Evolutionary conservation across 805 yeast species (phyloP).

Genomic region (Candida xyloterini): DNA sequence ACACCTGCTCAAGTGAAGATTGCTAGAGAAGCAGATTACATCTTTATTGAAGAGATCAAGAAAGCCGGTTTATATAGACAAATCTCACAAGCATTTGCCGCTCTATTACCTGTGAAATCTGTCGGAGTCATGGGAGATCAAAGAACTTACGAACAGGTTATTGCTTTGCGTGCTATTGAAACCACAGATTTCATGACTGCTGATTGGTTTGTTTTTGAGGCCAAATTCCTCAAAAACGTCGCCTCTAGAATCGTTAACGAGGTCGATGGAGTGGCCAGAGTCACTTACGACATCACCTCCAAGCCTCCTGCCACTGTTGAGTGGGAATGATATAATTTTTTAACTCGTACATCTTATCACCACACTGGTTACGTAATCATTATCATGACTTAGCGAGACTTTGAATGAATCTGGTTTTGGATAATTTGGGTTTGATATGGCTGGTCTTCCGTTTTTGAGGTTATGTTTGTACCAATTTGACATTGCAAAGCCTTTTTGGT

Average conservation of each 20-base stretch:
- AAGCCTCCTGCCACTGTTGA: conserved; percentile 99
- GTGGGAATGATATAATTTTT: conserved; percentile 69
- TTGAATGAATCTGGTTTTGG: conserved; percentile 44
- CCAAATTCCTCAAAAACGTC: conserved; percentile 84
- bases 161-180: conserved; percentile 97
- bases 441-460: conserved; percentile 41
- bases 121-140: conserved; percentile 99
- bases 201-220: conserved; percentile 96
- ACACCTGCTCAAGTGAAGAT: conserved; percentile 89
- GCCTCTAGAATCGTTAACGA: conserved; percentile 97
- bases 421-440: conserved; percentile 34
- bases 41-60: conserved; percentile 93
- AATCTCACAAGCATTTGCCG: conserved; percentile 97
- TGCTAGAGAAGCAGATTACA: conserved; percentile 95
- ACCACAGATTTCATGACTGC: conserved; percentile 99
- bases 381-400: conserved; percentile 64
- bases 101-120: conserved; percentile 92
- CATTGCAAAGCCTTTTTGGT: conserved; percentile 55
- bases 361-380: conserved; percentile 52
- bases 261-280: conserved; percentile 98
- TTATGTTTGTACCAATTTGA: conserved; percentile 55
- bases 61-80: conserved; percentile 88
- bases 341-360: conserved; percentile 35
- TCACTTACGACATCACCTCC: conserved; percentile 96
- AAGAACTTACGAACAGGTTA: conserved; percentile 98